Percentiles rank a stretch among this genome's conserved stretches.
Conservation (phyloP, 208 protist species). For the Leishmania lainsoni region DNA sequence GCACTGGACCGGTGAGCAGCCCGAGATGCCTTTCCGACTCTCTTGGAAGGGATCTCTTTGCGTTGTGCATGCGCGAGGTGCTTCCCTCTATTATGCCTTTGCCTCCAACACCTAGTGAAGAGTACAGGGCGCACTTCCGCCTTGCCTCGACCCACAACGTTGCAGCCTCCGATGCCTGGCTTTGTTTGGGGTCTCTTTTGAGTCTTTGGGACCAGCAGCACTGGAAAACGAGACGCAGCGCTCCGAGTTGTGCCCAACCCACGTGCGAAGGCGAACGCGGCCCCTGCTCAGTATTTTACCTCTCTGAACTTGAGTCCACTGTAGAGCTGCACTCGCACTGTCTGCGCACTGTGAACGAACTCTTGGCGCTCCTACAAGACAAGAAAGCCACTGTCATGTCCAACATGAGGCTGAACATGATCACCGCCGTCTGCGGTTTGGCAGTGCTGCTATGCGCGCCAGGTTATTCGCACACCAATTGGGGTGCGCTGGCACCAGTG, state of each 20-base stretch:
- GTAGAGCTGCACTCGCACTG: neutral
- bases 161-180: slow-evolving; percentile 30
- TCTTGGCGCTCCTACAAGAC: slow-evolving; percentile 18
- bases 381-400: slow-evolving; percentile 8
- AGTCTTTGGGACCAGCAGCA: slow-evolving; percentile 31
- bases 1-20: neutral
- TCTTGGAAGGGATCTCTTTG: slow-evolving; percentile 16
- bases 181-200: slow-evolving; percentile 28
- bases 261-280: neutral
- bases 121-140: neutral
- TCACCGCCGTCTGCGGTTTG: slow-evolving; percentile 19
- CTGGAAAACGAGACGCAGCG: neutral
- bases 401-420: slow-evolving; percentile 29
- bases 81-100: neutral
- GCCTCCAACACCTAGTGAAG: no score
- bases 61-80: slow-evolving; percentile 27
- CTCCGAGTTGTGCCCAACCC: neutral
- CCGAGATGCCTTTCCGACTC: slow-evolving; percentile 4
- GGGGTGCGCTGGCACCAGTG: neutral
- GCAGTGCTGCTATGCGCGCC: slow-evolving; percentile 16
- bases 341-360: slow-evolving; percentile 5
- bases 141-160: slow-evolving; percentile 14
- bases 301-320: neutral
- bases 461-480: neutral
- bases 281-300: slow-evolving; percentile 4